phyloP scores from a whole-genome alignment of 2,329 filamentous ascomycete species.

The Thielaviopsis punctulata region DNA sequence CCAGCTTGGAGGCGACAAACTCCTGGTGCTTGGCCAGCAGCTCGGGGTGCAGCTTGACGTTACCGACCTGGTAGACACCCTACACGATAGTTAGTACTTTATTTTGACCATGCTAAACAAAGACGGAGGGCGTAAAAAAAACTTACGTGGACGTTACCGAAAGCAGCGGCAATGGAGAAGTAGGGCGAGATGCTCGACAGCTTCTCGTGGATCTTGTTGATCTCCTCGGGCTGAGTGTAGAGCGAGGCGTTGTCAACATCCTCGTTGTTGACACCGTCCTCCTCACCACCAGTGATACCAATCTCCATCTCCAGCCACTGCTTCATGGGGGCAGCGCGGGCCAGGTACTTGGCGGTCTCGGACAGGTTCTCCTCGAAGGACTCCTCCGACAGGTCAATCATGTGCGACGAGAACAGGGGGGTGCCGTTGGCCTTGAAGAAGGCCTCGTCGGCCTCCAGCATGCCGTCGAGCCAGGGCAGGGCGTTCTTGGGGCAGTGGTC shows the following conservation, averaged over 20 bases:
- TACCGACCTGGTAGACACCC: conserved; percentile 90
- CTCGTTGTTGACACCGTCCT: conserved; percentile 95
- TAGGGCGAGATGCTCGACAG: conserved; percentile 76
- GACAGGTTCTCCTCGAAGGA: conserved; percentile 75
- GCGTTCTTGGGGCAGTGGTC: conserved; percentile 99
- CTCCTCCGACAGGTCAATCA: conserved; percentile 97
- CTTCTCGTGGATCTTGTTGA: conserved; percentile 77
- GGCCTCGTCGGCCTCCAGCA: conserved; percentile 83
- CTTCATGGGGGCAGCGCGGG: conserved; percentile 91
- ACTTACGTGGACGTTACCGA: conserved; percentile 81
- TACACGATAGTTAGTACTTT: background rate
- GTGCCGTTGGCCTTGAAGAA: conserved; percentile 89
- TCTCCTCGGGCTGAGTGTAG: conserved; percentile 95
- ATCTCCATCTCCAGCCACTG: conserved; percentile 97
- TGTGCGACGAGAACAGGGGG: conserved; percentile 87
- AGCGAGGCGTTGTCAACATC: conserved; percentile 90
- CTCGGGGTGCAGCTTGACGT: conserved; percentile 92
- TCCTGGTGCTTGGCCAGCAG: conserved; percentile 93
- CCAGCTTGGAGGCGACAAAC: conserved; percentile 68
- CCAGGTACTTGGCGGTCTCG: conserved; percentile 83
- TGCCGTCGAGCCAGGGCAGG: conserved; percentile 90
- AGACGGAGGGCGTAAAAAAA: background rate
- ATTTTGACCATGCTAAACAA: background rate
- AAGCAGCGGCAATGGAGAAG: conserved; percentile 96
- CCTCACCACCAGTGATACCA: conserved; percentile 83